Base-by-base conservation (phyloP, 2,329 filamentous ascomycete species). In the Botrytis medusae region DNA sequence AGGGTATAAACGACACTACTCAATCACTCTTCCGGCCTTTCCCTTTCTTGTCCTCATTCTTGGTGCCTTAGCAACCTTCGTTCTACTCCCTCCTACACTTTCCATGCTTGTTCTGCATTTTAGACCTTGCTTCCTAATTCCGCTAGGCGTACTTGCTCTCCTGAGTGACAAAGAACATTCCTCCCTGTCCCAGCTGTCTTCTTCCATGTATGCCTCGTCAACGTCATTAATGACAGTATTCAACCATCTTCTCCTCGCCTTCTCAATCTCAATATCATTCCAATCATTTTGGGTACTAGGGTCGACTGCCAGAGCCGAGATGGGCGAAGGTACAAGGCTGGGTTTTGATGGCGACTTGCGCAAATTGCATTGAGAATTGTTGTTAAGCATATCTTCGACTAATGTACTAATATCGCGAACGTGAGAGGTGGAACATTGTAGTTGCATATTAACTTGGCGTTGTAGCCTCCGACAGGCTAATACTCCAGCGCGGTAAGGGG, bases 311-410 rank as follows among this genome's bases (percentile, higher is more conserved):
- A 72, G 32, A 63, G 61, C 20, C 20, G 46, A 54, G 5, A 65
- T 51, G n/a, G 59, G 40, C 8, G 48, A 34, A 16, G 57, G 32
- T 7, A 37, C 25, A 18, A 63, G 25, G 25, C n/a, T 40, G 16
- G 18, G 8, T 64, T 59, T 57, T 4, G 62, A 72, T 32, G 70
- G 20, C 4, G 69, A 57, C 22, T 57, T 68, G 48, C 44, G 69
- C 18, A 74, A 32, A 40, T 34, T 40, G 48, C 75, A 76, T 62
- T 76, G 75, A 12, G 69, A 71, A 40, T 72, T 71, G 10, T 71
- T 70, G 25, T 32, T 48, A 29, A 75, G 48, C 74, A 76, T 76
- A n/a, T 75, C 69, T n/a, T 74, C 72, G n/a, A 76, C 72, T 7
- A 76, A 48, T 6, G 48, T 60, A 14, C 63, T 65, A 57, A 76